These are phyloP conservation scores for Sugiyamaella smithiae DNA, from an alignment of 805 yeast species.

Conservation along the genomic window DNA sequence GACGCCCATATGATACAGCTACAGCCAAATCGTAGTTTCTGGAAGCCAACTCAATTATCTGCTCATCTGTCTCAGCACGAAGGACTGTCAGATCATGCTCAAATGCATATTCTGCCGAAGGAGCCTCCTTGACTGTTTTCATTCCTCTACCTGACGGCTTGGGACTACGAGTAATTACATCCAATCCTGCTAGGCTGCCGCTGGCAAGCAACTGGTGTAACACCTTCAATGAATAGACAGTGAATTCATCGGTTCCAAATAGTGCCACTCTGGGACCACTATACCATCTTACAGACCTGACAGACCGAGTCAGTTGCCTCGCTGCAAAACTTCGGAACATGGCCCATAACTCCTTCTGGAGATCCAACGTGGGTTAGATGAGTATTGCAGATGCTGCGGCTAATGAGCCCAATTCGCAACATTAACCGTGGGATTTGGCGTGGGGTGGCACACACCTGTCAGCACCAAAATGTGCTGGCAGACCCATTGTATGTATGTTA, in stretches of 20 bases:
- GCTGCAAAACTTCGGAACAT: too few species aligned
- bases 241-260: slow-evolving; percentile 77
- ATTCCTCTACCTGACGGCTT: slow-evolving; percentile 63
- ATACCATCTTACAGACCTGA: neutral
- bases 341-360: too few species aligned
- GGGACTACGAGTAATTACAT: slow-evolving; percentile 61
- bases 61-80: slow-evolving; percentile 23
- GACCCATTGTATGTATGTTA: too few species aligned
- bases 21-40: slow-evolving; percentile 58
- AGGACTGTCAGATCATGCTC: slow-evolving; percentile 16
- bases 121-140: slow-evolving; percentile 48
- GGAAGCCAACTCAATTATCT: slow-evolving; percentile 22
- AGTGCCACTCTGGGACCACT: slow-evolving; percentile 47
- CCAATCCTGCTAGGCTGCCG: slow-evolving; percentile 39
- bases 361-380: too few species aligned
- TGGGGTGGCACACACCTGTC: neutral
- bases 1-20: slow-evolving; percentile 88
- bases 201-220: slow-evolving; percentile 31
- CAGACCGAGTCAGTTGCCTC: too few species aligned
- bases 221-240: slow-evolving; percentile 51
- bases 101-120: slow-evolving; percentile 31
- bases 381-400: neutral
- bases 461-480: too few species aligned
- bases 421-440: neutral
- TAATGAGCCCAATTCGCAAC: neutral